Evolutionary conservation across 129 eudicot genomes (phyloP).

Genomic region (Cynara cardunculus): DNA sequence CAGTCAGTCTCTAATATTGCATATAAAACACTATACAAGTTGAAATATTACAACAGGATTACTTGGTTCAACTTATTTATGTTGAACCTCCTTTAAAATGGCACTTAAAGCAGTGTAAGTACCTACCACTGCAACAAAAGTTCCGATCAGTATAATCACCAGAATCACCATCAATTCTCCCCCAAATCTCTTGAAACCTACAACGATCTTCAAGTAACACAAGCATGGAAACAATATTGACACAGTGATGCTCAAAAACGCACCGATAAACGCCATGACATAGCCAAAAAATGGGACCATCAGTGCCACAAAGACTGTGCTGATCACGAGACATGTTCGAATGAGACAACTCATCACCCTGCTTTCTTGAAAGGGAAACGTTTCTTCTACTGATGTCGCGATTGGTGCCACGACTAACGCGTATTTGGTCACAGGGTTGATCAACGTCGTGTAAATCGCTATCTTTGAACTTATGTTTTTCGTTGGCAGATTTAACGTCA

Average conservation of each 20-base stretch:
- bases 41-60: background rate
- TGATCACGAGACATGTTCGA: constrained; percentile 46
- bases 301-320: constrained; percentile 60
- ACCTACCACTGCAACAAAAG: constrained; percentile 42
- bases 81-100: constrained; percentile 37
- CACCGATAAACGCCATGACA: constrained; percentile 69
- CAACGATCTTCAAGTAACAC: constrained; percentile 59
- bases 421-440: constrained; percentile 60
- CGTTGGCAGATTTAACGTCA: constrained; percentile 62
- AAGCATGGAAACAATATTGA: constrained; percentile 68
- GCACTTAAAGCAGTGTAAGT: constrained; percentile 45
- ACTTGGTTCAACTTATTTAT: constrained; percentile 13
- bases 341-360: constrained; percentile 31
- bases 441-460: constrained; percentile 59
- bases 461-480: constrained; percentile 51
- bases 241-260: constrained; percentile 51
- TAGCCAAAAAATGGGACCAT: constrained; percentile 63
- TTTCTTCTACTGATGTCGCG: constrained; percentile 44
- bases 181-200: constrained; percentile 30
- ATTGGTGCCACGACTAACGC: constrained; percentile 56
- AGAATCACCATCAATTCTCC: constrained; percentile 33
- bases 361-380: constrained; percentile 30
- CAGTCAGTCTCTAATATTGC: background rate
- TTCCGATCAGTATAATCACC: constrained; percentile 40
- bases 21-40: background rate